These are phyloP conservation scores for Hyaloraphidium curvatum DNA, from an alignment of 192 early-diverging fungal species.

Conservation along the genomic window DNA sequence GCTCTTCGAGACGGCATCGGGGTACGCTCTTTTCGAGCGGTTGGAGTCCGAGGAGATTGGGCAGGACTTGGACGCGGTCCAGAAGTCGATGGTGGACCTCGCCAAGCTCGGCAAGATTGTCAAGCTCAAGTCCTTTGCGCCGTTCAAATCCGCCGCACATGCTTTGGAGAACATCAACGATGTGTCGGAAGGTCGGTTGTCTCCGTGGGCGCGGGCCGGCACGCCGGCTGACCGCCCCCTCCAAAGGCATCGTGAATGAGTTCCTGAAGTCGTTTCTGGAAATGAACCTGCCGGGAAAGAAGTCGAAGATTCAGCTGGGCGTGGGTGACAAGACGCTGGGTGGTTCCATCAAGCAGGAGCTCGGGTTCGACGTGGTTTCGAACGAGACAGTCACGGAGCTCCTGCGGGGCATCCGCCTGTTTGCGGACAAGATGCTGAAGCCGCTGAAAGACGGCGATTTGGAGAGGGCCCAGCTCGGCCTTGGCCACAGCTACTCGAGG, in stretches of 20 bases:
- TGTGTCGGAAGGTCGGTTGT: conserved; percentile 73
- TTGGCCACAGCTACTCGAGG: conserved; percentile 95
- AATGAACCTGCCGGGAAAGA: conserved; percentile 77
- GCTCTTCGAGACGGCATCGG: conserved; percentile 85
- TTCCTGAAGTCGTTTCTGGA: conserved; percentile 85
- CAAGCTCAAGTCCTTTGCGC: conserved; percentile 83
- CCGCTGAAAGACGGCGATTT: conserved; percentile 88
- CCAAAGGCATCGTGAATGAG: conserved; percentile 64
- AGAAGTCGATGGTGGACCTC: conserved; percentile 60
- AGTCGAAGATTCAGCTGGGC: conserved; percentile 48
- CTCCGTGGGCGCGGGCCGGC: not conserved
- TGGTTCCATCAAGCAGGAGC: conserved; percentile 35
- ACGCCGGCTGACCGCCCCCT: not conserved
- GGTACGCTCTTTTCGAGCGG: conserved; percentile 92
- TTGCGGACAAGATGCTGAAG: conserved; percentile 67
- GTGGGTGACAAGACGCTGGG: conserved; percentile 75
- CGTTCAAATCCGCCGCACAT: conserved; percentile 91
- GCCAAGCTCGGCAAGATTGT: conserved; percentile 77
- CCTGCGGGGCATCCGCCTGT: conserved; percentile 82
- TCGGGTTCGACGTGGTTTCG: conserved; percentile 46
- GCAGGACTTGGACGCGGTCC: conserved; percentile 74
- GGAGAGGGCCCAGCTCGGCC: conserved; percentile 81
- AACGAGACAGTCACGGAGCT: conserved; percentile 75
- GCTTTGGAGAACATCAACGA: conserved; percentile 97
- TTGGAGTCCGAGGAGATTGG: conserved; percentile 88